Base-by-base conservation (phyloP, 768 basidiomycete species). In the Punctularia strigosozonata region DNA sequence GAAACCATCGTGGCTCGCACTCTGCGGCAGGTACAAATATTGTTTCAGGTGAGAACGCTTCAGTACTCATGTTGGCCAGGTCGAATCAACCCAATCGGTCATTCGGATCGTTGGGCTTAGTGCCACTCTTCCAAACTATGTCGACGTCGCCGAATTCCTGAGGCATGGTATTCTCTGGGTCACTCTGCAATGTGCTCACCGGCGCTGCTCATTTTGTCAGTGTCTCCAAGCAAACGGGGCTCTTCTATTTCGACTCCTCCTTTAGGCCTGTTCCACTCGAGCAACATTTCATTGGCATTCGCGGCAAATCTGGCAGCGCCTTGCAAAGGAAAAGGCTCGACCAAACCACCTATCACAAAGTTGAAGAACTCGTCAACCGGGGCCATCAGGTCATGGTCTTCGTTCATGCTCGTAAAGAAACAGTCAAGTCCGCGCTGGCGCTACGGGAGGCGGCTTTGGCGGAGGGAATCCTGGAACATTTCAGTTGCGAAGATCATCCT, bases 341-440 rank as follows among this genome's bases (percentile, higher is more conserved):
- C 57, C 64, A 65, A 19, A 88, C 89, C 19, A 80, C 86, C 1
- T 98, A 83, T 49, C 71, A 92, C 49, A 97, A 94, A 61, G 90
- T 98, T 15, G 72, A 81, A 3, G 82, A 85, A 24, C 66, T 98
- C 5, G 86, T 98, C 21, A 68, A 62, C n/a, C 73, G 79, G 48
- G 95, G 92, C 3, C 95, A 99, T 61, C 95, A 98, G 57, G 90
- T 95, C 43, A 98, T 99, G 92, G 92, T 99, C 1, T 99, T 99
- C 51, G 95, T 99, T 6, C 95, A 99, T 57, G 89, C 95, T 12
- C 74, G 95, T 22, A 98, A 95, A 62, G 95, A 98, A 53, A 99
- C 95, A 0, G 95, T 98, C 38, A 95, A 94, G 54, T 75, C 86
- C 1, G 92, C 92, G 0, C 63, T 77, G 50, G 74, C 70, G 7